Evolutionary conservation across 331 rosid genomes (phyloP), one percentile per base, ranked within the genome.

Genomic region (Dryas integrifolia): DNA sequence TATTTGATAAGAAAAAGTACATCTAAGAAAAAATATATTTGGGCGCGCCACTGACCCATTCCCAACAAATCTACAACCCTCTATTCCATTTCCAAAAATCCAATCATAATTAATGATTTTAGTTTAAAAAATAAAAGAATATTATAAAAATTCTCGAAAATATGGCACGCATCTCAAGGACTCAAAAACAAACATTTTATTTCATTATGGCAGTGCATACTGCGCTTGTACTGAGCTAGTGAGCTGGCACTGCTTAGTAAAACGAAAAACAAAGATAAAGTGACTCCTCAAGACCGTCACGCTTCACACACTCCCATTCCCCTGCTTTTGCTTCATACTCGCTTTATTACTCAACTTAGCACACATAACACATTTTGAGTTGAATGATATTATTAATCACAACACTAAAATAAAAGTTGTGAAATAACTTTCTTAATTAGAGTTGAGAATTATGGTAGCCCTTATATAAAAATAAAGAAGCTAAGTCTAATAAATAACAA

Each of bases 181-280:
- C 57, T 38, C 4, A 14, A 57, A 61, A 61, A 24, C 45, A 26
- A n/a, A 60, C 67, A n/a, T 60, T 43, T 41, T 56, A 30, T 6
- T 43, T 64, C 24, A 55, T 70, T 1, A 55, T 55, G 18, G 39
- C 47, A 4, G 8, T 41, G 64, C 35, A 2, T 21, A 43, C 53
- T 55, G 74, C 53, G 65, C 41, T 43, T 12, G 43, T 2, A 21
- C 15, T 59, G 65, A 70, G 75, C 65, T 2, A 63, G 15, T 63
- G 68, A 70, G 75, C 65, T 70, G 55, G 44, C 55, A 56, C 26
- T 51, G 62, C 58, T 43, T 55, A 56, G 16, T 4, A 21, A 52
- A 51, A 69, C 13, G 14, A 39, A 51, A 70, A 55, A 56, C 53
- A 26, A 44, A 71, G 74, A 21, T 21, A 41, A 56, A 43, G 12